These are phyloP conservation scores for Mucor sp. DNA, from an alignment of 371 early-diverging fungal genomes.

Conservation along the genomic window DNA sequence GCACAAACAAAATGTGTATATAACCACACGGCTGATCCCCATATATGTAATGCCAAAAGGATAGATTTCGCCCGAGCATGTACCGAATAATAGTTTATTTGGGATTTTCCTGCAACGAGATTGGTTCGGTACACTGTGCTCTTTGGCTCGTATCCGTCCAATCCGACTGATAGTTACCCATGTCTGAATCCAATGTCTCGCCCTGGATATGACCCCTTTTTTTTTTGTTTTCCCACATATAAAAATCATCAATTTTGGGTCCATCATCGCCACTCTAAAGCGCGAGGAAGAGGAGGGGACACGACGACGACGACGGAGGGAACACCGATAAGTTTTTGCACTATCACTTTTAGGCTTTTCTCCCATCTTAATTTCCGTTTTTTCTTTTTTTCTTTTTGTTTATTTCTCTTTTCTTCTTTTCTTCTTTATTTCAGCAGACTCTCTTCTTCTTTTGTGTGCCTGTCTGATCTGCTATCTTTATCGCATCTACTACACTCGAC, in stretches of 20 bases:
- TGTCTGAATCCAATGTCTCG: constrained; percentile 16
- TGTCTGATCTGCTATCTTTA: neutral
- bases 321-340: neutral
- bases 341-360: constrained; percentile 5
- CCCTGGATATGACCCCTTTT: constrained; percentile 10
- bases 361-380: constrained; percentile 14
- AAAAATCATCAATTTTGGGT: neutral
- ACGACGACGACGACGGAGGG: constrained; percentile 5
- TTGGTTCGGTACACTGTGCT: constrained; percentile 13
- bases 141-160: constrained; percentile 4
- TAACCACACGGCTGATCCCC: neutral
- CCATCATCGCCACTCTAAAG: constrained; percentile 10
- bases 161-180: constrained; percentile 18
- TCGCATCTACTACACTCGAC: neutral
- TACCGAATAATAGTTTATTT: neutral
- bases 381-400: neutral
- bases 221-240: constrained; percentile 4
- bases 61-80: neutral
- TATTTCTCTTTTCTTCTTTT: constrained; percentile 1
- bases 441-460: too few species aligned
- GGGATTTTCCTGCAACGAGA: neutral
- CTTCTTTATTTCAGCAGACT: neutral
- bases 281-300: too few species aligned
- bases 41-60: constrained; percentile 5
- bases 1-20: neutral